These are phyloP conservation scores for Caryopteris hybrid DNA, from an alignment of 305 asterid species.

Conservation along the genomic window DNA sequence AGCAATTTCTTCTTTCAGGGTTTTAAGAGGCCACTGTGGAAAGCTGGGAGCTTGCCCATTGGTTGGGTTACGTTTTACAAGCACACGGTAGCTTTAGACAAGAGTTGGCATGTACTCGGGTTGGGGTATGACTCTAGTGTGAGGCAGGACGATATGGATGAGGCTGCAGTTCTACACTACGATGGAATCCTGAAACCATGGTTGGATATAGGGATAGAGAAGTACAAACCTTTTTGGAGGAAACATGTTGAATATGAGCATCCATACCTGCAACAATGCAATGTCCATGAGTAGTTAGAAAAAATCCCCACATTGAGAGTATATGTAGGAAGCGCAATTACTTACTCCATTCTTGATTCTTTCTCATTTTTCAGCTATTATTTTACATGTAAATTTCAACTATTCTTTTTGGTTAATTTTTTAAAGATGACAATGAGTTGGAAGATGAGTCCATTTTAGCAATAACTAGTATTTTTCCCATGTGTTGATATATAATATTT, in stretches of 20 bases:
- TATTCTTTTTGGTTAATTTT: too few relatives aligned
- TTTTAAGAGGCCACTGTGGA: slow-evolving; percentile 40
- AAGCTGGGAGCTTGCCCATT: slow-evolving; percentile 79
- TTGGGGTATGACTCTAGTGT: slow-evolving; percentile 64
- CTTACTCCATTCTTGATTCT: slow-evolving; percentile 46
- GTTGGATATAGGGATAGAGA: slow-evolving; percentile 79
- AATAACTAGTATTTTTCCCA: too few relatives aligned
- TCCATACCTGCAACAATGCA: slow-evolving; percentile 77
- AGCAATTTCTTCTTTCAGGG: slow-evolving; percentile 46
- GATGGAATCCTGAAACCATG: slow-evolving; percentile 90
- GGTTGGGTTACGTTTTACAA: slow-evolving; percentile 85
- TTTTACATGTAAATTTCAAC: slow-evolving; percentile 41
- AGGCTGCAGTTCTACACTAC: slow-evolving; percentile 73
- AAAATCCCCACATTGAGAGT: slow-evolving; percentile 16
- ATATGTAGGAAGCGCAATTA: too few relatives aligned
- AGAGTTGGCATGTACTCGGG: slow-evolving; percentile 75
- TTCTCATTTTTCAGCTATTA: slow-evolving; percentile 33
- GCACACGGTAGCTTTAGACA: slow-evolving; percentile 52
- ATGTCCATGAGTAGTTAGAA: slow-evolving; percentile 51
- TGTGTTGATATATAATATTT: too few relatives aligned
- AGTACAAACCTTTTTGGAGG: slow-evolving; percentile 63
- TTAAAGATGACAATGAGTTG: too few relatives aligned
- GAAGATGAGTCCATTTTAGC: too few relatives aligned
- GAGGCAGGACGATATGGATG: slow-evolving; percentile 39
- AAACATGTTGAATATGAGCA: slow-evolving; percentile 62